Evolutionary conservation across 1,139 yeast species (phyloP), one percentile per base, ranked within the genome.

Genomic region (Eremothecium gossypii): DNA sequence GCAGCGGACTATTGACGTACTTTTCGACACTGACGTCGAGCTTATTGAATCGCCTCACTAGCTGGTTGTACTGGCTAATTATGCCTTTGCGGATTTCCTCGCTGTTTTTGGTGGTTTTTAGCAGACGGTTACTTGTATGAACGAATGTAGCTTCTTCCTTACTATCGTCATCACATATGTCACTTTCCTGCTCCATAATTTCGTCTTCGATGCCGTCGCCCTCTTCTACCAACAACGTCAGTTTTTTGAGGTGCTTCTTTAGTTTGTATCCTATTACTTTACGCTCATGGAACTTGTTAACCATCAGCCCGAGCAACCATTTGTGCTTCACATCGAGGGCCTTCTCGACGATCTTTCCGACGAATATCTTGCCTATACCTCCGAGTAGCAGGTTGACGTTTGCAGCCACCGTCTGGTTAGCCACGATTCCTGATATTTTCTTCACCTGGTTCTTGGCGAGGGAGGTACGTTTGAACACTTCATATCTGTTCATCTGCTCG

Each of bases 401-500:
- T 45, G 77, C 86, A 1, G 93, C 81, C n/a, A 87, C 77, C 36
- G 82, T 78, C 58, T 87, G 96, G 20, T 87, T 87, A 39, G 85
- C 67, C 0, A 83, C 83, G 10, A 83, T 76, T 51, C 83, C 82
- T 11, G 95, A 89, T 17, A 87, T 69, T 54, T 83, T 84, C 60
- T 84, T 84, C 10, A 89, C 84, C 2, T 87, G 86, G 2, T 80
- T 75, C 49, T 83, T 79, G 55, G 83, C 86, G 40, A 91, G 67
- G 30, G 86, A 82, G 43, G 94, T 83, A 51, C 97, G 70, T 50
- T 96, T 73, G 60, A 80, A 87, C 9, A 84, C 85, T 58, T 87
- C 96, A 61, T 87, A 89, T 41, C 96, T 65, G 47, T 80, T 80
- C 81, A 85, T 81, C 58, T 91, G 96, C 32, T 79, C 84, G n/a